Percentiles rank a stretch among this genome's conserved stretches.
These are phyloP conservation scores for Aspergillus clavatus DNA, from an alignment of 2,329 filamentous ascomycete species.

Conservation along the genomic window DNA sequence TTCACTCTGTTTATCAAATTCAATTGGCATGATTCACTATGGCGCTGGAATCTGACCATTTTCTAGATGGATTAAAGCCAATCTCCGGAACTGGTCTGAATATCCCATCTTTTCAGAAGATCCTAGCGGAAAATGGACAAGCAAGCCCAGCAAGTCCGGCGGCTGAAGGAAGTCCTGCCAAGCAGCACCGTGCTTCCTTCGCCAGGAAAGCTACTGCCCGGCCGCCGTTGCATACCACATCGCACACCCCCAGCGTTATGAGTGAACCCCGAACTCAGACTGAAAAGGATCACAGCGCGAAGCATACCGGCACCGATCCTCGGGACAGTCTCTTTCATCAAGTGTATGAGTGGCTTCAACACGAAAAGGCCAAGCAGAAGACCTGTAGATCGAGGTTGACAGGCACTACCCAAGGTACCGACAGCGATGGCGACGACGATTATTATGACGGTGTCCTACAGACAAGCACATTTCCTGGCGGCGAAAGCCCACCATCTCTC, in stretches of 20 bases:
- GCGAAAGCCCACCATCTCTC: constrained; percentile 68
- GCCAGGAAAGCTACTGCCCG: constrained; percentile 26
- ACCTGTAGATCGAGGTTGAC: constrained; percentile 48
- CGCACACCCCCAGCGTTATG: constrained; percentile 24
- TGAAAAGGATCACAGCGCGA: constrained; percentile 24
- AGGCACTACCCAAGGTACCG: constrained; percentile 40
- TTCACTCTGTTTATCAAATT: too few species aligned
- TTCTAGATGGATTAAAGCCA: constrained; percentile 21
- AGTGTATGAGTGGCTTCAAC: constrained; percentile 76
- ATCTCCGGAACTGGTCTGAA: constrained; percentile 26
- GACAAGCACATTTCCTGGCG: constrained; percentile 53
- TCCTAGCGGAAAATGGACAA: constrained; percentile 18
- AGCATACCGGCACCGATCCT: constrained; percentile 26
- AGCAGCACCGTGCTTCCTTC: constrained; percentile 26
- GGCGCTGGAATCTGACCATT: constrained; percentile 25
- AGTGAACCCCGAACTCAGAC: constrained; percentile 20
- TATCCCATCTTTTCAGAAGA: constrained; percentile 21
- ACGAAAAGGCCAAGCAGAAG: constrained; percentile 66
- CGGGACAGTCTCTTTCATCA: constrained; percentile 58
- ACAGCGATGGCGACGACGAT: constrained; percentile 22
- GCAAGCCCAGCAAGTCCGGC: constrained; percentile 13
- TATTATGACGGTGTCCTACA: constrained; percentile 20
- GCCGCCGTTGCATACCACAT: constrained; percentile 18
- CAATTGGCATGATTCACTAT: too few species aligned
- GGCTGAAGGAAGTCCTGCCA: constrained; percentile 20